phyloP scores from a whole-genome alignment of 2,329 filamentous ascomycete species.

The Trichoderma koningiopsis region DNA sequence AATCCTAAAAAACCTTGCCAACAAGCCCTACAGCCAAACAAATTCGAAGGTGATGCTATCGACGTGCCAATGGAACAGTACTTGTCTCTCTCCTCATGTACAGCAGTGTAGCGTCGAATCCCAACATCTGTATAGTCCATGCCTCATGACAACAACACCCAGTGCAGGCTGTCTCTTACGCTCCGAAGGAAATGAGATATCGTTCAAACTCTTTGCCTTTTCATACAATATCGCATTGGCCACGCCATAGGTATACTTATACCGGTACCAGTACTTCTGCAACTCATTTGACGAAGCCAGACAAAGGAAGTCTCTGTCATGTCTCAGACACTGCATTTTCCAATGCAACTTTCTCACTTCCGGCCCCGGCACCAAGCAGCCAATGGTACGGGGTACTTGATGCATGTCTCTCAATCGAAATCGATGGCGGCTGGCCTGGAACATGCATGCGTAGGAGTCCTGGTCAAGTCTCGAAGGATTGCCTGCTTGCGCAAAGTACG shows the following conservation, averaged over 20 bases:
- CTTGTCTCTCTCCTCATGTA: constrained; percentile 7
- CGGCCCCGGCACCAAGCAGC: neutral
- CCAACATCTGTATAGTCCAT: neutral
- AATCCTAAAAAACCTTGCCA: neutral
- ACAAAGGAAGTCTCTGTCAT: neutral
- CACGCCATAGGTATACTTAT: constrained; percentile 3
- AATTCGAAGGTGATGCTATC: constrained; percentile 13
- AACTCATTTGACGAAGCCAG: neutral
- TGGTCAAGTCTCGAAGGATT: constrained; percentile 10
- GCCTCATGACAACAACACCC: constrained; percentile 20
- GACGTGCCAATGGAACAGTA: constrained; percentile 19
- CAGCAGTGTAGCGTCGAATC: constrained; percentile 12
- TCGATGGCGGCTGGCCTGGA: constrained; percentile 13
- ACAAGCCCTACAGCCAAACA: constrained; percentile 8
- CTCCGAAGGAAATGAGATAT: neutral
- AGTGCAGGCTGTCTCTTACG: neutral
- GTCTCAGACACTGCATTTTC: constrained; percentile 1
- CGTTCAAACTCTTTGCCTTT: constrained; percentile 2
- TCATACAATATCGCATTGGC: constrained; percentile 11
- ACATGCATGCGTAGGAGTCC: constrained; percentile 1
- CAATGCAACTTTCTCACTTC: neutral
- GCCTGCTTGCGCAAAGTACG: neutral
- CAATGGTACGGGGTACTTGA: neutral
- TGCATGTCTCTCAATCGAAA: constrained; percentile 3
- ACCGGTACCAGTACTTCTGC: neutral